These are phyloP conservation scores for Heritiera littoralis DNA, from an alignment of 345 rosid species.

Conservation along the genomic window DNA sequence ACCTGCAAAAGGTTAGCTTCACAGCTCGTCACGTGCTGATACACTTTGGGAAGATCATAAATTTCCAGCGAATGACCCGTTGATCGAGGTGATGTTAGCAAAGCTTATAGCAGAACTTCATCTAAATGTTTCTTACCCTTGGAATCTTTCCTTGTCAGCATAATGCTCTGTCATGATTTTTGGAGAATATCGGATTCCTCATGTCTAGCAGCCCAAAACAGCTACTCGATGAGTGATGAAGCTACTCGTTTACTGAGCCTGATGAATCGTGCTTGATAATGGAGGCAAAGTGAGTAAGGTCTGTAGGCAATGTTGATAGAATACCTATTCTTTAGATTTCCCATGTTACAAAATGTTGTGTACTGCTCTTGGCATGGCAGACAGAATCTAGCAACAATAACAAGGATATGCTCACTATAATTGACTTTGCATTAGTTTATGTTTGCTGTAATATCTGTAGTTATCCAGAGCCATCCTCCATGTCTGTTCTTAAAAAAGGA, in stretches of 20 bases:
- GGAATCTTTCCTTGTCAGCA: neutral
- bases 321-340: neutral
- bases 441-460: conserved; percentile 1
- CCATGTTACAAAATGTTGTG: conserved; percentile 16
- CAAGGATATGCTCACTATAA: conserved; percentile 12
- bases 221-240: neutral
- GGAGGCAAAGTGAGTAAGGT: conserved; percentile 4
- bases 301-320: conserved; percentile 1
- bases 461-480: neutral
- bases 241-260: neutral
- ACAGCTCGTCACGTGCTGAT: conserved; percentile 7
- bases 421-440: conserved; percentile 17
- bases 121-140: neutral
- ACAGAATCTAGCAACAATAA: conserved; percentile 42
- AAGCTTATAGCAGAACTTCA: neutral
- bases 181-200: neutral
- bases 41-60: neutral
- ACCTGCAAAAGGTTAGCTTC: neutral
- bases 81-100: neutral
- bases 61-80: neutral
- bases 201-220: neutral
- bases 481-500: neutral
- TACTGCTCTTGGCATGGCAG: conserved; percentile 37
- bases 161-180: neutral
- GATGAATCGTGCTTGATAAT: neutral